Base-by-base conservation (phyloP, 2,329 filamentous ascomycete genomes). In the Podosphaera fusca region DNA sequence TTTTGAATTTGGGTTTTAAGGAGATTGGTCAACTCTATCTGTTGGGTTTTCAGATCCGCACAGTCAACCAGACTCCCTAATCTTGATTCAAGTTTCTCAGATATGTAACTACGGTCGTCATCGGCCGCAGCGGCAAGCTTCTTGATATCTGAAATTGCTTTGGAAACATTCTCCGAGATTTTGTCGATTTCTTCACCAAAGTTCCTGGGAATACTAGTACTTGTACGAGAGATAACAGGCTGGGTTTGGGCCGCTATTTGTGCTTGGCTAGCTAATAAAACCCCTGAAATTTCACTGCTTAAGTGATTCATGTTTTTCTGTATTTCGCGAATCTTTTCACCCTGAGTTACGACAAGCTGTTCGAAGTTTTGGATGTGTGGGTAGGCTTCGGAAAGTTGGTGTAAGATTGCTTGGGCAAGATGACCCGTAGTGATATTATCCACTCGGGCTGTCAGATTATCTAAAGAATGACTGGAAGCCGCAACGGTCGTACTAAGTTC, bases 341-440 rank as follows among this genome's bases (percentile, higher is more conserved):
- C 52, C 29, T 55, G 52, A 21, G 14, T 10, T 29, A 42, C n/a
- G 21, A 30, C 36, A 12, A 55, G 14, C 21, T 55, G 52, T 31
- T 55, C 52, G 3, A 55, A 35, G 29, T 31, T 55, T 55, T 55
- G 52, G 14, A 55, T 55, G n/a, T 55, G 52, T 29, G 52, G 52
- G 21, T 55, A 55, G 2, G 52, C 45, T 55, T 55, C 52, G 10
- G 52, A 55, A 42, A 55, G 52, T 42, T 45, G 52, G 38, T 45
- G 31, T 45, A 55, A 45, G 12, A 55, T 55, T 21, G 35, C 52
- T 42, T 55, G 52, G 31, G 52, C 52, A 30, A 55, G 52, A 45
- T 55, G 52, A 21, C 52, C 52, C 12, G 52, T 55, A 31, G 52
- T 29, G 21, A 55, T 42, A 42, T 55, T 55, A 31, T 55, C 38